A percentile compares a stretch with the other conserved stretches of the same genome.
Conservation (phyloP, 2,329 filamentous ascomycete genomes). For the Tolypocladium inflatum region DNA sequence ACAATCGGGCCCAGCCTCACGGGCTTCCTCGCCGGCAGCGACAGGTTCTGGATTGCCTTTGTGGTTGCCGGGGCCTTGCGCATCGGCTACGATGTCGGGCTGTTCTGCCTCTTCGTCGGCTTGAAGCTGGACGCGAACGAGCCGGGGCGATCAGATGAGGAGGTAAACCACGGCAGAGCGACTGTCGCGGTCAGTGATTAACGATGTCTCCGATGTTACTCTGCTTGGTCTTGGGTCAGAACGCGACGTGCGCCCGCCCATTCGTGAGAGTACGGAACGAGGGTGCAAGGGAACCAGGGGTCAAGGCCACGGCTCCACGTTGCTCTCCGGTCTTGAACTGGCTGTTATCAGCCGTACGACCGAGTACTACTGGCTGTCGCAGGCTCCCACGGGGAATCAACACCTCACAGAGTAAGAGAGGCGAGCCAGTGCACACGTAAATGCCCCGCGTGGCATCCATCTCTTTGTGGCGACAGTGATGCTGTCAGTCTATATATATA, state of each 20-base stretch:
- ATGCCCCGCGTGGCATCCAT: neutral
- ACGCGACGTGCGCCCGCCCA: too few relatives aligned
- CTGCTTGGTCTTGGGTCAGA: neutral
- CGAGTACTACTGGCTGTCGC: too few relatives aligned
- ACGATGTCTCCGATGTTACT: neutral
- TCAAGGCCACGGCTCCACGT: too few relatives aligned
- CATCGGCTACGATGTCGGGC: constrained; percentile 46
- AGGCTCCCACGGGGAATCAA: neutral
- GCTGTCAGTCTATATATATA: neutral
- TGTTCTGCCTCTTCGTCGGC: constrained; percentile 51
- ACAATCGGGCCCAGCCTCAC: constrained; percentile 45
- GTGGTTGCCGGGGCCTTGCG: constrained; percentile 44
- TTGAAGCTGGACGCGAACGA: constrained; percentile 42
- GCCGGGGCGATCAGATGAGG: neutral
- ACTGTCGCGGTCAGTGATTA: neutral
- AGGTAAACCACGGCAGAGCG: neutral
- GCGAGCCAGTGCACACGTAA: neutral
- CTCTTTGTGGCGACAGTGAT: neutral
- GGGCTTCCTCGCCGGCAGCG: constrained; percentile 40
- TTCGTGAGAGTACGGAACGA: too few relatives aligned
- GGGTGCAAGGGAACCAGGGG: too few relatives aligned
- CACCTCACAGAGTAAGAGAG: neutral
- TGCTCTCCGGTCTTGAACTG: too few relatives aligned
- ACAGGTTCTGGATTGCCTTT: constrained; percentile 53
- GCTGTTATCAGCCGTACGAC: too few relatives aligned